Base-by-base conservation (phyloP, 768 basidiomycete species). In the Scleroderma citrinum region DNA sequence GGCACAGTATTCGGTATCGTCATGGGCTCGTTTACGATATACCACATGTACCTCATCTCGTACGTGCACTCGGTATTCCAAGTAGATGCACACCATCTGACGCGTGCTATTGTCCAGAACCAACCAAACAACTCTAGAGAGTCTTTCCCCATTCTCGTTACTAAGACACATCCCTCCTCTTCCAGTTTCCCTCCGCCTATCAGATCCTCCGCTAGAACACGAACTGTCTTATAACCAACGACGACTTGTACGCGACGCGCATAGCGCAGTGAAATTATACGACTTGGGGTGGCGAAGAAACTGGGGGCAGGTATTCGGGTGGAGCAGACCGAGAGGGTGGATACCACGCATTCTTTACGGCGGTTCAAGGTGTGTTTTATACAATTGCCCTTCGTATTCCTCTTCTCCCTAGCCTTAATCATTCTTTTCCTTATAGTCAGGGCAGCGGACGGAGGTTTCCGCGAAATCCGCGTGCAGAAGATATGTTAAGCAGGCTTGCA, bases 111-210 rank as follows among this genome's bases (percentile, higher is more conserved):
- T 20, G 29, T 46, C 30, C 51, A 90, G 87, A 31, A 89, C 83
- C 23, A 92, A 92, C 61, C 87, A 91, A 68, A 91, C 89, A n/a
- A 92, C 89, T 0, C 54, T 90, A 19, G 89, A 92, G 60, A 74
- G 80, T 48, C 73, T 90, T 34, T 80, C 87, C 0, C 87, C 87
- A 1, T 91, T 86, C 63, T 63, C 85, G 23, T 72, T 92, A 13
- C 72, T 92, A 44, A 80, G 83, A 47, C 68, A 87, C 57, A 70
- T 91, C 23, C 85, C 89, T 29, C 76, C 77, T 3, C 69, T 86
- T 11, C 82, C 82, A 30, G 42, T 26, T 34, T 56, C 58, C 30
- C 63, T 64, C 49, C 76, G 72, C 55, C 70, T 86, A 24, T 86
- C 87, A 1, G 72, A 83, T 53, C 85, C 85, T 13, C 86, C 85